phyloP scores from a whole-genome alignment of 148 eudicot genomes.

The Rhododendron mucronatum region DNA sequence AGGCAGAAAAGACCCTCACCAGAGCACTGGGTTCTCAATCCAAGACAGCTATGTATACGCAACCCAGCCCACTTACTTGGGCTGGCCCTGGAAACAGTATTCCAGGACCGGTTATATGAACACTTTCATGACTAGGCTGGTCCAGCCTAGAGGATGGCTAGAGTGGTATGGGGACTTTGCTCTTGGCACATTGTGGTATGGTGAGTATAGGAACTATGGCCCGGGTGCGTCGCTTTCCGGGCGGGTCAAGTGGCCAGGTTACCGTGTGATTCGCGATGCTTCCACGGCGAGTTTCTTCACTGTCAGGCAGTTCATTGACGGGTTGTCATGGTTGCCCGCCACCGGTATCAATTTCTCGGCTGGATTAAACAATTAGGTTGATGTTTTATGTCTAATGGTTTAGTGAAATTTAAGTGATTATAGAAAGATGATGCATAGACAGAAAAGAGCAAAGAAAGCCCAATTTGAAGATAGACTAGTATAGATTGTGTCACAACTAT shows the following conservation, averaged over 20 bases:
- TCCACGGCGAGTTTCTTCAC: slow-evolving; percentile 56
- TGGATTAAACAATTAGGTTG: slow-evolving; percentile 46
- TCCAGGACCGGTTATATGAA: slow-evolving; percentile 71
- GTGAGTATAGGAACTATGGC: slow-evolving; percentile 79
- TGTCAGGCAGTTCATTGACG: slow-evolving; percentile 55
- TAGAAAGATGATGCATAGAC: background rate
- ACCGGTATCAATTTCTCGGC: slow-evolving; percentile 74
- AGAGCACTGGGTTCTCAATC: slow-evolving; percentile 67
- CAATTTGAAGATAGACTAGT: background rate
- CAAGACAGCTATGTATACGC: slow-evolving; percentile 66
- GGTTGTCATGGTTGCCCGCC: slow-evolving; percentile 71
- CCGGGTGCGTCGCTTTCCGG: slow-evolving; percentile 53
- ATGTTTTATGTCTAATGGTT: background rate
- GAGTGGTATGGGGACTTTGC: slow-evolving; percentile 82
- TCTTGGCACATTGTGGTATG: slow-evolving; percentile 64
- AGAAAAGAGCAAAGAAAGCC: background rate
- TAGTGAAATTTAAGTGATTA: background rate
- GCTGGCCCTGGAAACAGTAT: slow-evolving; percentile 85
- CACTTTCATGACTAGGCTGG: slow-evolving; percentile 50
- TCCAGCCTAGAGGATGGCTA: slow-evolving; percentile 88
- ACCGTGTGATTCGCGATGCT: slow-evolving; percentile 44
- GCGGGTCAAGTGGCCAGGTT: slow-evolving; percentile 85
- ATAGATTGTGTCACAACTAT: background rate
- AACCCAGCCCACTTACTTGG: slow-evolving; percentile 63
- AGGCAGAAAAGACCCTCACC: slow-evolving; percentile 75